These are phyloP conservation scores for Periconia sp. DNA, from an alignment of 2,329 filamentous ascomycete species.

Conservation along the genomic window DNA sequence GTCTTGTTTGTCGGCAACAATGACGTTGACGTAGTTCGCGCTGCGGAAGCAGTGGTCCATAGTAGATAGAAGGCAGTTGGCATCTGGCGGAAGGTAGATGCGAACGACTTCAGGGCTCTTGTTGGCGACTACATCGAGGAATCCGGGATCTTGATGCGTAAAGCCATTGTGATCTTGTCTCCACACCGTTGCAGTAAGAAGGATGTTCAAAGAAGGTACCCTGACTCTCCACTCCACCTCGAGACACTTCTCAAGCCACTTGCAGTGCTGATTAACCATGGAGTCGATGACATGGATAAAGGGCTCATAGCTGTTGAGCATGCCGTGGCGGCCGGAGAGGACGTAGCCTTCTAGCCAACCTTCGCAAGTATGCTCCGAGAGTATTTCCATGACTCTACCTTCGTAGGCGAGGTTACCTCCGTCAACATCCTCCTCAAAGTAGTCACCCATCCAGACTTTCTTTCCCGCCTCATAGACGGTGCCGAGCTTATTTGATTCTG, in stretches of 20 bases:
- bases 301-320: conserved; percentile 82
- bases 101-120: conserved; percentile 81
- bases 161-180: conserved; percentile 85
- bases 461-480: conserved; percentile 75
- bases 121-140: conserved; percentile 80
- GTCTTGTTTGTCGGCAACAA: conserved; percentile 81
- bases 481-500: conserved; percentile 78
- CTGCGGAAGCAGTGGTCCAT: conserved; percentile 78
- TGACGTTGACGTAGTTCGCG: conserved; percentile 80
- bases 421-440: conserved; percentile 76
- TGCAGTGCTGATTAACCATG: conserved; percentile 87
- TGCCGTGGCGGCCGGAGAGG: conserved; percentile 74
- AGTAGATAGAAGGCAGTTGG: conserved; percentile 76
- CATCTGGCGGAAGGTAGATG: conserved; percentile 81
- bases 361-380: conserved; percentile 81
- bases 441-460: conserved; percentile 82
- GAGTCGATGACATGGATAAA: conserved; percentile 85
- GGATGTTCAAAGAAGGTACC: conserved; percentile 77
- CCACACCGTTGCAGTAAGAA: conserved; percentile 80
- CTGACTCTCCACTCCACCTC: conserved; percentile 79
- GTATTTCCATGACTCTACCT: conserved; percentile 81
- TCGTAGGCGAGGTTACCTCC: conserved; percentile 73
- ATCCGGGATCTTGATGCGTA: conserved; percentile 80
- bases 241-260: conserved; percentile 83
- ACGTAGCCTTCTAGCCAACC: conserved; percentile 79